Evolutionary conservation across 2,329 filamentous ascomycete species (phyloP).

Genomic region (Fusarium brevicatenulatum): DNA sequence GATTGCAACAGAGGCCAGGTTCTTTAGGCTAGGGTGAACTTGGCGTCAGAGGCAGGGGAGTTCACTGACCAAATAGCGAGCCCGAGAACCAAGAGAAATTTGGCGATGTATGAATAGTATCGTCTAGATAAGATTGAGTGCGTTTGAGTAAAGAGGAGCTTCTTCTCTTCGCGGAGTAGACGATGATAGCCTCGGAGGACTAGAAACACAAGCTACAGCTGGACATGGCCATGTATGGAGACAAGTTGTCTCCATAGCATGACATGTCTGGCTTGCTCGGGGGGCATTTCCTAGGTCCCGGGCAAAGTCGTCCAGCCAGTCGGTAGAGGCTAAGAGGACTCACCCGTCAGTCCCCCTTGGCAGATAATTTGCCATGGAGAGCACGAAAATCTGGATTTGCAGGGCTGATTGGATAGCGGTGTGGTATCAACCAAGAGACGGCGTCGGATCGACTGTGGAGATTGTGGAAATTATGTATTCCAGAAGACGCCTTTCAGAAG

Average conservation of each 20-base stretch:
- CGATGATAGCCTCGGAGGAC: not conserved
- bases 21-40: conserved; percentile 24
- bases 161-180: not conserved
- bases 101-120: conserved; percentile 6
- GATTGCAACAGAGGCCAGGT: conserved; percentile 28
- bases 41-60: conserved; percentile 30
- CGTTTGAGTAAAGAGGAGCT: conserved; percentile 33
- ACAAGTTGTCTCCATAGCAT: not conserved
- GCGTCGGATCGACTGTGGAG: conserved; percentile 36
- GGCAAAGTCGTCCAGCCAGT: conserved; percentile 34
- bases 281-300: conserved; percentile 25
- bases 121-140: conserved; percentile 22
- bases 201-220: not conserved
- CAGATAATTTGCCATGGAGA: conserved; percentile 28
- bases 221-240: not conserved
- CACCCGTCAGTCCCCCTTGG: not conserved
- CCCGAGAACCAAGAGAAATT: conserved; percentile 4
- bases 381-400: conserved; percentile 26
- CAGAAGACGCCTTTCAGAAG: conserved; percentile 33
- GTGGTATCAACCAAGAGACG: conserved; percentile 35
- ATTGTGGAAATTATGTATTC: conserved; percentile 40
- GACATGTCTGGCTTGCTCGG: conserved; percentile 5
- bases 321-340: conserved; percentile 26
- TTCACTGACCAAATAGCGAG: conserved; percentile 18
- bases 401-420: conserved; percentile 44